Percentiles rank a stretch among this genome's conserved stretches.
These are phyloP conservation scores for Mycena galericulata DNA, from an alignment of 768 basidiomycete genomes.

Conservation along the genomic window DNA sequence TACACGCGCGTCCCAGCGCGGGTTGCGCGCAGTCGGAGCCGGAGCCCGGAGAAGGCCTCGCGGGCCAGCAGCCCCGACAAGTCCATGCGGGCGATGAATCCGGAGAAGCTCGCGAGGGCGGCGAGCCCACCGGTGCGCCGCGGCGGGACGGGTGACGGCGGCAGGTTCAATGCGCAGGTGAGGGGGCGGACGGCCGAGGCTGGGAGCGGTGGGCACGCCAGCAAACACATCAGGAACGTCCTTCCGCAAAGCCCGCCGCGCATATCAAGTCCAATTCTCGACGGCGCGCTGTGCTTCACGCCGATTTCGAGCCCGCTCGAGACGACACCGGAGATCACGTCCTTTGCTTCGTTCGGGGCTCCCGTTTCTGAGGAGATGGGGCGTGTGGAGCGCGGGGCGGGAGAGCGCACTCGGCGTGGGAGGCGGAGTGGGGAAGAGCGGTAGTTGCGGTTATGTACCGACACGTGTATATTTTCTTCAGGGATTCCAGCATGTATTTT, in stretches of 20 bases:
- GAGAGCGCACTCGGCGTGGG: no score
- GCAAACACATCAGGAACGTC: conserved; percentile 9
- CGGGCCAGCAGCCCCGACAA: conserved; percentile 22
- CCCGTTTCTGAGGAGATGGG: not conserved
- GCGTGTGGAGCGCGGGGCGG: not conserved
- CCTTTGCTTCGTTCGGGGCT: conserved; percentile 33
- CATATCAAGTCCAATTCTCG: conserved; percentile 31
- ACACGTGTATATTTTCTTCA: no score
- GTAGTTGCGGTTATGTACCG: no score
- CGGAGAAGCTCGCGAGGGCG: conserved; percentile 1
- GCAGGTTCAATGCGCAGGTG: not conserved
- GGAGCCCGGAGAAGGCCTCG: conserved; percentile 39
- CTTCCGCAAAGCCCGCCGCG: conserved; percentile 28
- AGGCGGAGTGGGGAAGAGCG: no score
- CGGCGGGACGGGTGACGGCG: conserved; percentile 2
- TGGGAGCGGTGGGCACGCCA: not conserved
- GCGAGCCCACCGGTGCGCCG: conserved; percentile 12
- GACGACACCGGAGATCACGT: conserved; percentile 13
- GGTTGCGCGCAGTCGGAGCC: conserved; percentile 40
- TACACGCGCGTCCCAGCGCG: conserved; percentile 56
- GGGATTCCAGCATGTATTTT: no score
- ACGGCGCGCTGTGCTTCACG: conserved; percentile 32
- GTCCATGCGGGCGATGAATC: conserved; percentile 14
- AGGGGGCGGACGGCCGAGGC: not conserved
- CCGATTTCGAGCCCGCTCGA: conserved; percentile 21